Conservation (phyloP, 129 eudicot genomes). For the Saposhnikovia divaricata region DNA sequence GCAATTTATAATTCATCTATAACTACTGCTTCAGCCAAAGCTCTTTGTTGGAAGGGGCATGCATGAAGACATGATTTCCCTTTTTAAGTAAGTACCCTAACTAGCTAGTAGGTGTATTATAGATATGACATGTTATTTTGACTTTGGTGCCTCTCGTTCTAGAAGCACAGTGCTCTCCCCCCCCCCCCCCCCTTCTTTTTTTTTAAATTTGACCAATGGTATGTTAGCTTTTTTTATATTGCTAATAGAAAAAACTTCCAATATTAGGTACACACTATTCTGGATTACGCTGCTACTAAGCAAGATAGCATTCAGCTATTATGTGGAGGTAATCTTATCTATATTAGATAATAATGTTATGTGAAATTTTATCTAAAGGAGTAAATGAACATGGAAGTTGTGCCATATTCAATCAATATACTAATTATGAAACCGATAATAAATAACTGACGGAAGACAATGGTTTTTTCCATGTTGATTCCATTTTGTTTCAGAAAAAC, state of each 20-base stretch:
- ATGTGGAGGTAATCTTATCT: constrained; percentile 68
- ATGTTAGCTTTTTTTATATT: background rate
- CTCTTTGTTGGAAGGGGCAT: constrained; percentile 96
- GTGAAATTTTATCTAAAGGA: background rate
- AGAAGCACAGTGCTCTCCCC: background rate
- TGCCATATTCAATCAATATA: background rate
- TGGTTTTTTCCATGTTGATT: background rate
- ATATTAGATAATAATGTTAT: background rate
- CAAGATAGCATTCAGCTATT: constrained; percentile 96
- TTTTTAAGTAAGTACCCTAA: constrained; percentile 62
- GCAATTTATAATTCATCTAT: constrained; percentile 17
- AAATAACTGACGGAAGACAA: background rate
- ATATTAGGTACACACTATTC: constrained; percentile 71
- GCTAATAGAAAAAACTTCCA: constrained; percentile 9
- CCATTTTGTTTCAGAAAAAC: background rate
- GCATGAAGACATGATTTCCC: constrained; percentile 97
- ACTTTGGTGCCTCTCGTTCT: background rate
- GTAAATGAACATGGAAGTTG: background rate
- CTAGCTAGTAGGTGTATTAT: background rate
- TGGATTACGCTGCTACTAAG: constrained; percentile 75
- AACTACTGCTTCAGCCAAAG: constrained; percentile 69
- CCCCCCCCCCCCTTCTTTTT: background rate
- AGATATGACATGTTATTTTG: background rate
- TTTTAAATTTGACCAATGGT: background rate
- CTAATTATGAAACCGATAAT: background rate